Conservation (phyloP, 495 filamentous ascomycete species). For the Amphirosellinia nigrospora region DNA sequence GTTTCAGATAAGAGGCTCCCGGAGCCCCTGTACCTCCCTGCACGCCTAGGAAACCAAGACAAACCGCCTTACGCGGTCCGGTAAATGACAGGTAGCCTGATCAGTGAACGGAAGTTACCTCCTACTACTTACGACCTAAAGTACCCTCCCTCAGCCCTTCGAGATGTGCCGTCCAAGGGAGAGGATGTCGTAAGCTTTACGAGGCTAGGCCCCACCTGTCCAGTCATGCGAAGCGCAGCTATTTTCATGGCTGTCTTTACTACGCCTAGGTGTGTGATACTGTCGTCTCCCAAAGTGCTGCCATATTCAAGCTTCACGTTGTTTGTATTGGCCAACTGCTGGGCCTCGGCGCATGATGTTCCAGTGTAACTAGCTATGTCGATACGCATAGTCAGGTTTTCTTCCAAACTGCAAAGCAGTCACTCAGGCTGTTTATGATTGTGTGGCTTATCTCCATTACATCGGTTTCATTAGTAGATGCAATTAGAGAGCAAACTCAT, state of each 20-base stretch:
- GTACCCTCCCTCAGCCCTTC: no score
- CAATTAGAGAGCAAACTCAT: not conserved
- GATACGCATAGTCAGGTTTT: not conserved
- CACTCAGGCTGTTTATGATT: not conserved
- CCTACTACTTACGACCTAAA: not conserved
- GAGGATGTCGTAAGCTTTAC: no score
- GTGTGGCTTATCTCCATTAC: not conserved
- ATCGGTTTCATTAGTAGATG: not conserved
- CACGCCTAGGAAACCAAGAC: constrained; percentile 15
- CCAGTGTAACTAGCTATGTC: not conserved
- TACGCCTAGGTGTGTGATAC: not conserved
- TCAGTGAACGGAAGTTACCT: not conserved
- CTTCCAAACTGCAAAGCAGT: not conserved
- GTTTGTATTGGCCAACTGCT: not conserved
- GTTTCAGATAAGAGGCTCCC: constrained; percentile 13
- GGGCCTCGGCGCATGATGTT: not conserved
- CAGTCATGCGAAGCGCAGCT: no score
- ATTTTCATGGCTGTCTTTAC: not conserved
- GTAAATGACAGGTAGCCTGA: not conserved
- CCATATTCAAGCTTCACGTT: not conserved
- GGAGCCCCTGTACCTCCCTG: not conserved
- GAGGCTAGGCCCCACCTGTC: no score
- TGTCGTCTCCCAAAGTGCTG: not conserved
- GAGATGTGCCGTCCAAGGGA: not conserved
- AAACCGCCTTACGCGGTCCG: constrained; percentile 9